phyloP scores from a whole-genome alignment of 768 basidiomycete species.

The Hortiboletus campestris region DNA sequence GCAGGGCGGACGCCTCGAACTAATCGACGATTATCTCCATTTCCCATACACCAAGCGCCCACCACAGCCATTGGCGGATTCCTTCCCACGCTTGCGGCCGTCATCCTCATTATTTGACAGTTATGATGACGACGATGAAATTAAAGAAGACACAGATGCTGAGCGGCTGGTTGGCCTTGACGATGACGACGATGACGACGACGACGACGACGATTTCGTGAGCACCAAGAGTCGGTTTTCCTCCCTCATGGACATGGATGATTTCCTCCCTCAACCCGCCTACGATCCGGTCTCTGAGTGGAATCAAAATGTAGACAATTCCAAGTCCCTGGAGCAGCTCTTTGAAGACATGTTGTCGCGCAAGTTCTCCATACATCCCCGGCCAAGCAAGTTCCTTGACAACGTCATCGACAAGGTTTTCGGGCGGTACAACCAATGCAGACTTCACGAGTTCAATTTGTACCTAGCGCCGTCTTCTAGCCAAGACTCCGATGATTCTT shows the following conservation, averaged over 20 bases:
- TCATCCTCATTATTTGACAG: conserved; percentile 23
- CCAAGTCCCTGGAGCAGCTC: conserved; percentile 51
- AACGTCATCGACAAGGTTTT: conserved; percentile 48
- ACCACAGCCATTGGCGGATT: conserved; percentile 14
- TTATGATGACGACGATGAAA: conserved; percentile 15
- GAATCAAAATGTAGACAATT: conserved; percentile 38
- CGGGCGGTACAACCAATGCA: conserved; percentile 44
- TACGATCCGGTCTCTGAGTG: conserved; percentile 37
- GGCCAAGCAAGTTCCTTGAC: conserved; percentile 50
- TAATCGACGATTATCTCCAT: conserved; percentile 69
- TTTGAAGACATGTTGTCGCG: conserved; percentile 58
- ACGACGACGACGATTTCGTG: conserved; percentile 32
- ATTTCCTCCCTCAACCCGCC: conserved; percentile 15
- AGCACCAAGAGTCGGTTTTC: conserved; percentile 33
- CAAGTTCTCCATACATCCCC: conserved; percentile 51
- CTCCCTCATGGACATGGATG: conserved; percentile 18
- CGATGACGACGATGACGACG: conserved; percentile 22
- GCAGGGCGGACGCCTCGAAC: conserved; percentile 62
- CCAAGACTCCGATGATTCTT: conserved; percentile 20
- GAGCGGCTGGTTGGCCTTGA: conserved; percentile 9
- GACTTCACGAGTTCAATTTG: conserved; percentile 49
- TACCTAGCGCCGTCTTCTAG: conserved; percentile 50
- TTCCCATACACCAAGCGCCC: conserved; percentile 53
- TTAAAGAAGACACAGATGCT: conserved; percentile 19
- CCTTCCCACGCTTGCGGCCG: neutral